Percentiles rank a stretch among this genome's conserved stretches.
Evolutionary conservation across 2,329 filamentous ascomycete species (phyloP).

Genomic region (Triangularia setosa): DNA sequence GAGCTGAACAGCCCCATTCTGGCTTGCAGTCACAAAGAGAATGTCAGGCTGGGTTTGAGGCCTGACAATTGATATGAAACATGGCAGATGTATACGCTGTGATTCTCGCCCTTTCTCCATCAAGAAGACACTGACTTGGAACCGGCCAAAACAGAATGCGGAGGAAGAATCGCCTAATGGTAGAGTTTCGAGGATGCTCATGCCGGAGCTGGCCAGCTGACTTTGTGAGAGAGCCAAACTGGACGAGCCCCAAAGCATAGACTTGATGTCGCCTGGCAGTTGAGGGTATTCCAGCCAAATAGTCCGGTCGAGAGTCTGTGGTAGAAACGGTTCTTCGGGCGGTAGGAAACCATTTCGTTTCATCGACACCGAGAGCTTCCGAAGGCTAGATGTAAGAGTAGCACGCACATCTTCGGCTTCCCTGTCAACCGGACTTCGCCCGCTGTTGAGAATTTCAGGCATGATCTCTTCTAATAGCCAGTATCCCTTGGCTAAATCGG

Average conservation of each 20-base stretch:
- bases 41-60: conserved; percentile 65
- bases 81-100: conserved; percentile 66
- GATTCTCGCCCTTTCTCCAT: conserved; percentile 68
- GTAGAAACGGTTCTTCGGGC: conserved; percentile 63
- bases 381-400: conserved; percentile 60
- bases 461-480: conserved; percentile 67
- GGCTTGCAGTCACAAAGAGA: conserved; percentile 71
- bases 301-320: conserved; percentile 72
- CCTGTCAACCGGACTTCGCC: conserved; percentile 39
- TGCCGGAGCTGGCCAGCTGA: conserved; percentile 43
- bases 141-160: conserved; percentile 74
- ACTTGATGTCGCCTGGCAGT: conserved; percentile 66
- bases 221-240: conserved; percentile 46
- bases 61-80: conserved; percentile 71
- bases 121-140: conserved; percentile 69
- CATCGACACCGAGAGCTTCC: conserved; percentile 77
- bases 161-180: conserved; percentile 71
- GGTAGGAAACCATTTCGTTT: conserved; percentile 76
- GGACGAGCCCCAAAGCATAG: conserved; percentile 63
- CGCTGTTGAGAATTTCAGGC: conserved; percentile 45
- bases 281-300: conserved; percentile 79
- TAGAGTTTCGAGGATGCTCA: conserved; percentile 62
- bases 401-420: conserved; percentile 53
- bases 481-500: conserved; percentile 79
- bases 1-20: conserved; percentile 73